Evolutionary conservation across 768 basidiomycete genomes (phyloP), one percentile per base, ranked within the genome.

Genomic region (Lanmaoa pseudosensibilis): DNA sequence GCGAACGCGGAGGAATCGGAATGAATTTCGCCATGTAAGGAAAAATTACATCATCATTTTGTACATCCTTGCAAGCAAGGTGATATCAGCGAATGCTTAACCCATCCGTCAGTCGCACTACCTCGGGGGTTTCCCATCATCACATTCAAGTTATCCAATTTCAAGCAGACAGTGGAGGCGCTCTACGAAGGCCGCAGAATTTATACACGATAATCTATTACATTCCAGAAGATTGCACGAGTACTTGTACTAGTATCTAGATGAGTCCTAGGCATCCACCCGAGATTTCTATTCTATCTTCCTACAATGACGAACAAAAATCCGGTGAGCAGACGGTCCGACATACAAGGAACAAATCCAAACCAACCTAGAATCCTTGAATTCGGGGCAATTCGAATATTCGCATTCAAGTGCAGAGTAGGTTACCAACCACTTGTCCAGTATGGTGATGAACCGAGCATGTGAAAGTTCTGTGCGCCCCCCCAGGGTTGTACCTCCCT

Each of bases 341-440:
- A 15, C n/a, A 13, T 21, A n/a, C 19, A 16, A 46, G 23, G 10
- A 13, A 37, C 12, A 16, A 36, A n/a, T 10, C 21, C 13, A 30
- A 9, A 38, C 52, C 13, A 21, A 37, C 34, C 34, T n/a, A 8
- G 46, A 5, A 25, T 50, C 33, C 5, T 27, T 21, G 33, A 55
- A 55, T n/a, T 50, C 5, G 1, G 51, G 56, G 30, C 36, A 40
- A 34, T 49, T 44, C 16, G 58, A 59, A 34, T 13, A 40, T 9
- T 40, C 12, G 6, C n/a, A 0, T 21, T 54, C 48, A 2, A 50
- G 21, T 13, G 7, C 32, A 21, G 50, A 50, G 23, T 55, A 8
- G 1, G 2, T 19, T n/a, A 6, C 15, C n/a, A 55, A 44, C 54
- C 58, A 55, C 10, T 40, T 27, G 21, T 60, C 51, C n/a, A 61